Base-by-base conservation (phyloP, 2,329 filamentous ascomycete species). In the Colletotrichum destructivum region DNA sequence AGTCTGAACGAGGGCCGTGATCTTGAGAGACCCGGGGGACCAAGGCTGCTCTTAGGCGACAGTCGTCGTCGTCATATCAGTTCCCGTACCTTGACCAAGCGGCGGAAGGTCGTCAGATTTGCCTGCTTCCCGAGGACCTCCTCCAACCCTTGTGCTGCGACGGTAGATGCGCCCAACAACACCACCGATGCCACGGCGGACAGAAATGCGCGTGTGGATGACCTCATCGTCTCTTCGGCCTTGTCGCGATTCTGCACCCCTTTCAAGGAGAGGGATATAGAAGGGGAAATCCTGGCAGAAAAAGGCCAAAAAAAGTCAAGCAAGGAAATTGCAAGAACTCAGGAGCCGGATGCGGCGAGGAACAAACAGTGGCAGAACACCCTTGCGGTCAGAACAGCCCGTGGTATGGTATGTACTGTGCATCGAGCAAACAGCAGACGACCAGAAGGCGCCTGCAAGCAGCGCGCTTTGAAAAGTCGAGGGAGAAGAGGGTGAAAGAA, bases 21-120 rank as follows among this genome's bases (percentile, higher is more conserved):
- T 47, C 26, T 57, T 4, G 49, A 62, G 51, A 51, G 18, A 12
- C 18, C 15, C 85, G 46, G 31, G n/a, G 44, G 21, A 31, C 15
- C 12, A 62, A 31, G 42, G 42, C 60, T 54, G 31, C 31, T 31
- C 7, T 31, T 6, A 31, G 8, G 31, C 31, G 31, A 9, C 31
- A 31, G 5, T 31, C 31, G 31, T 31, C 8, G 31, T 31, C 31
- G 8, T 31, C 31, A 9, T 35, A 38, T 40, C 35, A n/a, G 7
- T 23, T 18, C 35, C 11, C 54, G 46, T 76, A 85, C 84, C 79
- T 84, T 79, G 70, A 87, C 82, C 60, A 87, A 77, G 26, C 78
- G 76, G 72, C 83, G 82, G 74, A 83, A 87, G 0, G 81, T 86
- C 9, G 81, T 83, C 46, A 87, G 78, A 68, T 86, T 84, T 66